Base-by-base conservation (phyloP, 1,284 basidiomycete genomes). In the Boletus semigastroideus region DNA sequence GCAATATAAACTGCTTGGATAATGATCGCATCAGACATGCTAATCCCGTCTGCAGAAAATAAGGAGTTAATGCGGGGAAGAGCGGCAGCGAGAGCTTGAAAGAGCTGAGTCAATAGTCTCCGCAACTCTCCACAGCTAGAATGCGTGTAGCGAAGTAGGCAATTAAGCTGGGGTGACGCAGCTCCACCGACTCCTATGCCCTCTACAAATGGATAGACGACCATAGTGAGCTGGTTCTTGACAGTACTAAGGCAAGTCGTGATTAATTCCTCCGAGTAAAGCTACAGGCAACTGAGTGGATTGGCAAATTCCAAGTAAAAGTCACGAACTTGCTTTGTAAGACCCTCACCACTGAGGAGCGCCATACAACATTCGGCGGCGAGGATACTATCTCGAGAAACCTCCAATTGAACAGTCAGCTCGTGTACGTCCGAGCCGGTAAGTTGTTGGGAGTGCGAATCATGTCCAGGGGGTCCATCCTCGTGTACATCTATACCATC, bases 251-350 rank as follows among this genome's bases (percentile, higher is more conserved):
- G 77, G 64, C 92, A 94, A 0, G 81, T 74, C 0, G 84, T 86
- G 51, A 98, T 87, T 13, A 94, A 75, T 66, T 98, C 95, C 66
- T 98, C 95, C 0, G 94, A 96, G 66, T 91, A 96, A 31, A 92
- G 73, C 90, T 92, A 64, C 9, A 38, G 27, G 19, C 1, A 13
- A 42, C 19, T 66, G 16, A 51, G 48, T 25, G 31, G 33, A 49
- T 33, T 25, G 7, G 12, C 16, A 64, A 42, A 3, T 30, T 38
- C 5, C 5, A 12, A 44, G n/a, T 9, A 10, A 30, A 22, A 25
- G 16, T 10, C 16, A 52, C 81, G 40, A 53, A 91, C 92, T 79
- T 92, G 90, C 66, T 94, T 94, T 4, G 90, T 82, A 43, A 96
- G 71, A 25, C 86, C 78, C 56, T 94, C 90, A 33, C 85, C 86